Evolutionary conservation across 2,329 filamentous ascomycete genomes (phyloP), one percentile per base, ranked within the genome.

Genomic region (Ascochyta viciae-villosae): DNA sequence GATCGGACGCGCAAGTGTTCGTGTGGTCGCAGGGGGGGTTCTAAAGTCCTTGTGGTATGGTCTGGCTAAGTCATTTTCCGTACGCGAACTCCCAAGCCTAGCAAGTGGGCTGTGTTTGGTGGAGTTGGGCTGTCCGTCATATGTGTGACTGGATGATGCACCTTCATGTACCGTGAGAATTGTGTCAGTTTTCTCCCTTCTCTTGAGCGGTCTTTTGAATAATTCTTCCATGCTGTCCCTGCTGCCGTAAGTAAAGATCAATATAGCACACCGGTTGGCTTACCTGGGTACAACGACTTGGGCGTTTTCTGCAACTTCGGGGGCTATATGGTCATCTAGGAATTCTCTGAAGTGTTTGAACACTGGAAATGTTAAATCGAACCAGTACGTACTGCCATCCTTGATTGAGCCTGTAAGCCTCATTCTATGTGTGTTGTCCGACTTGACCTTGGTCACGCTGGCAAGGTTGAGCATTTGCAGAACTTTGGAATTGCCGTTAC

Each of bases 341-440:
- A 70, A 68, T 0, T 15, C 2, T 33, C 33, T 2, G 22, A 67
- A 62, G n/a, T 65, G 50, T 0, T 39, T 19, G 3, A 15, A 31
- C 29, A 5, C 63, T 12, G 10, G 38, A 23, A 44, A 74, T 74
- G 13, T 63, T 7, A 74, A 39, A 38, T 74, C 71, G 45, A 63
- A 58, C 34, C 52, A 56, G 23, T 54, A 43, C 4, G 7, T 27
- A 19, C 57, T 54, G 5, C 58, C 60, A 12, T 64, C 38, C 4
- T 6, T 6, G 10, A 42, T 31, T 12, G 62, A 34, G 1, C 71
- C 69, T 16, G 33, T 29, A 3, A 74, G 29, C 16, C 71, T 66
- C 33, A 73, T 60, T 8, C 59, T 59, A 7, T 55, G 48, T 3
- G 29, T 34, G 12, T 60, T 27, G 35, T 74, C 71, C n/a, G 58